phyloP scores from a whole-genome alignment of 306 rosid genomes.

The Boehmeria nivea region DNA sequence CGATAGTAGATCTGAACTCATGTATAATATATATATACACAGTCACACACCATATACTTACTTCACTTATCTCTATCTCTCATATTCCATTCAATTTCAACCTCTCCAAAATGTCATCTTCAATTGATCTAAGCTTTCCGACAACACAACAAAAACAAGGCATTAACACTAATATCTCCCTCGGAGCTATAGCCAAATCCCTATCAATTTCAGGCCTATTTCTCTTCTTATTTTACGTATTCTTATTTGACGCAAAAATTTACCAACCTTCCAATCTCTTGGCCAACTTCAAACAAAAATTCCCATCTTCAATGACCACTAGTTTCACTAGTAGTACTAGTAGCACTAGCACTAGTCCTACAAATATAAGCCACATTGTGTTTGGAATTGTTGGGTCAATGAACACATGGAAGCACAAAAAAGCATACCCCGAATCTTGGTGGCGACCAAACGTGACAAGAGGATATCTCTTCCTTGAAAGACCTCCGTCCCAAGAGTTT shows the following conservation, averaged over 20 bases:
- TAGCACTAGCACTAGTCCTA: background rate
- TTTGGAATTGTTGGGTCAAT: constrained; percentile 35
- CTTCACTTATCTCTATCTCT: no score
- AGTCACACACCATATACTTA: no score
- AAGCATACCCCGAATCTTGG: constrained; percentile 33
- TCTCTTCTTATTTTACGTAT: constrained; percentile 23
- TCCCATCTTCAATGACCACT: no score
- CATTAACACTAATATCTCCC: background rate
- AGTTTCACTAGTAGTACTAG: background rate
- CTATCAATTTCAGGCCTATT: constrained; percentile 22
- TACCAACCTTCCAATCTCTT: constrained; percentile 24
- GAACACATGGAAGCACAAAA: constrained; percentile 41
- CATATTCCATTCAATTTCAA: no score
- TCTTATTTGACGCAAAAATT: constrained; percentile 10
- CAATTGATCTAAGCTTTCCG: background rate
- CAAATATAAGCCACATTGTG: constrained; percentile 33
- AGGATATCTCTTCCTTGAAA: constrained; percentile 41
- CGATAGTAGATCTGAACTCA: no score
- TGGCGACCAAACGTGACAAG: constrained; percentile 38
- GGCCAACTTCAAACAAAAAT: constrained; percentile 21
- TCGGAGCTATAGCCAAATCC: constrained; percentile 21
- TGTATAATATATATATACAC: no score
- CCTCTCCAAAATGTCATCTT: constrained; percentile 29
- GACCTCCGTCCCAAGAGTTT: constrained; percentile 27
- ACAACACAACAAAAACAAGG: constrained; percentile 11